Conservation (phyloP, 441 rosid genomes). For the Erodium texanum region DNA sequence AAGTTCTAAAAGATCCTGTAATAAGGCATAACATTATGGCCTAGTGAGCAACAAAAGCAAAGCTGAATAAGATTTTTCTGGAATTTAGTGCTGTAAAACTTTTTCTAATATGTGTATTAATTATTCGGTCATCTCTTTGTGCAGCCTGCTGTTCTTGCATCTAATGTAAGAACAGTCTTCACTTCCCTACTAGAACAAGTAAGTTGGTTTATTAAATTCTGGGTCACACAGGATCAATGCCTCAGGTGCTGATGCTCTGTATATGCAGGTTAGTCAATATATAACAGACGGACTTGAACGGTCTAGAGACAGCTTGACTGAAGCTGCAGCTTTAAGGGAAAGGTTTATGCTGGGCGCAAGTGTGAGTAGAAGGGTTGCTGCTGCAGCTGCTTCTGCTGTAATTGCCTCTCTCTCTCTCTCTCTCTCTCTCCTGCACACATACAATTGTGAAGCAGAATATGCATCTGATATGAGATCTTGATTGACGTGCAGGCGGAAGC, state of each 20-base stretch:
- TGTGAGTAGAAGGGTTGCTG: slow-evolving; percentile 91
- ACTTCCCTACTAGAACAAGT: slow-evolving; percentile 92
- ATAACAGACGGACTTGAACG: slow-evolving; percentile 96
- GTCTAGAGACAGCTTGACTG: slow-evolving; percentile 84
- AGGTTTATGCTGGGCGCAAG: slow-evolving; percentile 82
- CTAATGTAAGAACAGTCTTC: slow-evolving; percentile 80
- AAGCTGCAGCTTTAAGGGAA: slow-evolving; percentile 95
- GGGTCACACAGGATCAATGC: slow-evolving; percentile 12
- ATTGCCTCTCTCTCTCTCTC: slow-evolving; percentile 27
- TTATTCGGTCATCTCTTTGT: slow-evolving; percentile 22
- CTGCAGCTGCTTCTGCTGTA: slow-evolving; percentile 99
- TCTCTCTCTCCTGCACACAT: slow-evolving; percentile 14
- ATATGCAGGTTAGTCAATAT: slow-evolving; percentile 70
- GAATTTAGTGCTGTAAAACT: neutral
- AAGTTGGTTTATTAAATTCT: slow-evolving; percentile 31
- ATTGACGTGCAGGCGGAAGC: slow-evolving; percentile 83
- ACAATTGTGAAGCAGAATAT: neutral
- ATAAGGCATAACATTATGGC: neutral
- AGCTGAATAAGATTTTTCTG: neutral
- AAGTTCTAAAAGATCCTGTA: neutral
- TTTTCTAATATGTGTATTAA: slow-evolving; percentile 13
- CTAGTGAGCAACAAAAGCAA: neutral
- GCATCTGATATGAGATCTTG: neutral
- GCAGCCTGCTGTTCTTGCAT: slow-evolving; percentile 80
- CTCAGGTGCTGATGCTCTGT: slow-evolving; percentile 14